A percentile compares a stretch with the other conserved stretches of the same genome.
Evolutionary conservation across 2,329 filamentous ascomycete species (phyloP).

Genomic region (Sodiomyces alkalinus): DNA sequence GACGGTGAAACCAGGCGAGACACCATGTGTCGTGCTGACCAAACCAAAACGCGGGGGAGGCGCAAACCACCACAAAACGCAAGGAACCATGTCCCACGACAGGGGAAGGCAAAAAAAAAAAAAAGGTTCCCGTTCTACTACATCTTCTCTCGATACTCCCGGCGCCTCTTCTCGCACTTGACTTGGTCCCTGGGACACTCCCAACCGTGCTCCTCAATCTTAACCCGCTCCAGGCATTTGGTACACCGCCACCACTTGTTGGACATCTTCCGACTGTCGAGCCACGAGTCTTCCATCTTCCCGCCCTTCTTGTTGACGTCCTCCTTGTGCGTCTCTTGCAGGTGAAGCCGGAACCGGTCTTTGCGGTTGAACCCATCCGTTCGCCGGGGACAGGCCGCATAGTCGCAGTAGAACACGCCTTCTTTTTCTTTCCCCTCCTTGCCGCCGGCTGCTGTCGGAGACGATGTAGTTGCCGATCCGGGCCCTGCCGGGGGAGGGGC

Average conservation of each 20-base stretch:
- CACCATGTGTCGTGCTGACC: too few relatives aligned
- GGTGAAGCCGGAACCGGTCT: slow-evolving; percentile 42
- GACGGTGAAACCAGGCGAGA: too few relatives aligned
- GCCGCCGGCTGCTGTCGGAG: slow-evolving; percentile 3
- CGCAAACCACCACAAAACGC: too few relatives aligned
- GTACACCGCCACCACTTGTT: slow-evolving; percentile 37
- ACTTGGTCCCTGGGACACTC: slow-evolving; percentile 20
- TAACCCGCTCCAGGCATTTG: slow-evolving; percentile 32
- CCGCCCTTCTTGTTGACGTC: slow-evolving; percentile 31
- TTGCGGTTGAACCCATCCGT: slow-evolving; percentile 32
- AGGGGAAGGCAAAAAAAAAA: background rate
- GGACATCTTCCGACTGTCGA: slow-evolving; percentile 22
- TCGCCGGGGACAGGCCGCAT: slow-evolving; percentile 28
- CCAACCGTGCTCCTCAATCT: slow-evolving; percentile 23
- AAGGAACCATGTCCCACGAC: too few relatives aligned
- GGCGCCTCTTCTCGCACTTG: slow-evolving; percentile 8
- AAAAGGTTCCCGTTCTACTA: background rate
- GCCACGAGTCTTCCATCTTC: slow-evolving; percentile 20
- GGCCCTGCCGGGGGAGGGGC: slow-evolving; percentile 1
- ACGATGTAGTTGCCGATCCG: slow-evolving; percentile 5
- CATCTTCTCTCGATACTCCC: slow-evolving; percentile 8
- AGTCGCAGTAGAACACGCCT: slow-evolving; percentile 32
- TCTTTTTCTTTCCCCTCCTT: slow-evolving; percentile 20
- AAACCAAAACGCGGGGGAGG: too few relatives aligned
- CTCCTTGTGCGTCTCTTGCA: slow-evolving; percentile 38